phyloP scores from a whole-genome alignment of 2,329 filamentous ascomycete genomes.

The Salinomyces thailandicus region DNA sequence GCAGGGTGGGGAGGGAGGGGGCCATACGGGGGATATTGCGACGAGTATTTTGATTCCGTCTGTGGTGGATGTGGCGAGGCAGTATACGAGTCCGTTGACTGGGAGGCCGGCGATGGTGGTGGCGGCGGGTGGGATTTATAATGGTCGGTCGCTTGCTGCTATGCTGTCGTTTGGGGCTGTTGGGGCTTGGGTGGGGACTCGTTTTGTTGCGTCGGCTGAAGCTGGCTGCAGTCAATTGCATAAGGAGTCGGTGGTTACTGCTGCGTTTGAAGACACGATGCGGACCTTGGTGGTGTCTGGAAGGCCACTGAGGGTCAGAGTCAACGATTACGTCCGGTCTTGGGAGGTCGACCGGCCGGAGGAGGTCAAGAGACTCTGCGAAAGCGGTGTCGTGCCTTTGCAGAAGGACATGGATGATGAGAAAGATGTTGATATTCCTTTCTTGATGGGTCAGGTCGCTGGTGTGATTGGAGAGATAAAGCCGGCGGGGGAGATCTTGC shows the following conservation, averaged over 20 bases:
- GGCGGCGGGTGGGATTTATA: conserved; percentile 77
- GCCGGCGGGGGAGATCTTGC: conserved; percentile 74
- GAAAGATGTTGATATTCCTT: conserved; percentile 73
- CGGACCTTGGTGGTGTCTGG: conserved; percentile 75
- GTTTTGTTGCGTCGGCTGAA: conserved; percentile 77
- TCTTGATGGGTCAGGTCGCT: conserved; percentile 89
- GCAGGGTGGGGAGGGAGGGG: conserved; percentile 87
- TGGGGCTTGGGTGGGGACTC: conserved; percentile 89
- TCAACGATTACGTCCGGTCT: conserved; percentile 70
- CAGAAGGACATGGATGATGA: conserved; percentile 73
- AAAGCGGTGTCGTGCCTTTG: conserved; percentile 67
- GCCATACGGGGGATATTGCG: conserved; percentile 81
- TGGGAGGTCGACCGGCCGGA: conserved; percentile 66
- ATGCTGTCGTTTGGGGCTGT: conserved; percentile 78
- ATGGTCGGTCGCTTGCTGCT: conserved; percentile 69
- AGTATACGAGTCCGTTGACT: conserved; percentile 60
- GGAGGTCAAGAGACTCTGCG: conserved; percentile 65
- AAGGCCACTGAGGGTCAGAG: conserved; percentile 65
- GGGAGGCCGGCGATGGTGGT: conserved; percentile 68
- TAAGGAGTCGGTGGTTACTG: conserved; percentile 74
- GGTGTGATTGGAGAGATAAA: conserved; percentile 66
- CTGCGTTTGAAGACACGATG: conserved; percentile 67
- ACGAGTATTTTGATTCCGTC: conserved; percentile 79
- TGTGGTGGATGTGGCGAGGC: conserved; percentile 70
- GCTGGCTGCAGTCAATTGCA: conserved; percentile 72